Base-by-base conservation (phyloP, 225 moss, liverwort and hornwort genomes). In the Straminergon stramineum region DNA sequence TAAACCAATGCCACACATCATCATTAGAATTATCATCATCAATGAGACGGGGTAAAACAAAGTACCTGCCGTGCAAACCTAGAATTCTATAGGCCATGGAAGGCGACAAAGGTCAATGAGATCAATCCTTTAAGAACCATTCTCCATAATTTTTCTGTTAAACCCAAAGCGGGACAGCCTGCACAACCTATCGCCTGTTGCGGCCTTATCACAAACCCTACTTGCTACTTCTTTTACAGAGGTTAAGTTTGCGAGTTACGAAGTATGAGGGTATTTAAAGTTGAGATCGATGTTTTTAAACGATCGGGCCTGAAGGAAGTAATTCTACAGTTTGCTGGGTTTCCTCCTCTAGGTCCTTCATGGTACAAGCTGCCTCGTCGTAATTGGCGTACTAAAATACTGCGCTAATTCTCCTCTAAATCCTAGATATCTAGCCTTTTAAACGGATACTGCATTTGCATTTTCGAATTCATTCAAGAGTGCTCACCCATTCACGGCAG, bases 401-500 rank as follows among this genome's bases (percentile, higher is more conserved):
- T 75, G 65, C 11, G 15, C 43, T 43, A 18, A 32, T 62, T 62
- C 82, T 55, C 56, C 76, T 26, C 32, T 34, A 68, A 45, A 63
- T 53, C 52, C 37, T 80, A 37, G 51, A 73, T 70, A 79, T 8
- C 19, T 16, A 37, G 60, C 39, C 66, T 35, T 67, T 45, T 17
- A 35, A 71, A 67, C 11, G 61, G 68, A 32, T 56, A 2, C 21
- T 43, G 76, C 53, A 69, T 71, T 53, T 66, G 15, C n/a, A 61
- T 41, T 39, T 35, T 51, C 73, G n/a, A 75, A 53, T 43, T 52
- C 79, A 39, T 52, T 70, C 80, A 53, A 53, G 39, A 51, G 57
- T 34, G 84, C 91, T 94, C 88, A 97, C 98, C 98, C 96, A 88
- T 97, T 98, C 80, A 98, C 94, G 39, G 97, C 97, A 82, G 95